phyloP scores from a whole-genome alignment of 257 asterid genomes.

The Solanum dulcamara region DNA sequence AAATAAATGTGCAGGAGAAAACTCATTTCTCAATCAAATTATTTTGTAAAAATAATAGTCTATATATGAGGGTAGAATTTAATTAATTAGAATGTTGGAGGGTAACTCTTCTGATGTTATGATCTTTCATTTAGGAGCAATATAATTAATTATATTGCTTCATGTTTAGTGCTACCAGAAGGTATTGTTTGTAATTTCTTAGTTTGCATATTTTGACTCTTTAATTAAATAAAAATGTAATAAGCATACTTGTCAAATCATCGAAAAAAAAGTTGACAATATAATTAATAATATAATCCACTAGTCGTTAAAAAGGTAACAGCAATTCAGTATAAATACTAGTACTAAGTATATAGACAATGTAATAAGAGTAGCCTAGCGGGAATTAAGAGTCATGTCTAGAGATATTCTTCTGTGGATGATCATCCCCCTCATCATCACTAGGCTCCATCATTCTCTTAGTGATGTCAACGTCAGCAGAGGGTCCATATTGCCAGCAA shows the following conservation, averaged over 20 bases:
- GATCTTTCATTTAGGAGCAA: background rate
- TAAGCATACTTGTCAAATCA: background rate
- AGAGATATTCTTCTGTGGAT: constrained; percentile 1
- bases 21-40: background rate
- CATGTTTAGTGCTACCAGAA: background rate
- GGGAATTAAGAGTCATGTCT: no score
- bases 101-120: background rate
- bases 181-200: background rate
- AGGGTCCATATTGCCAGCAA: constrained; percentile 47
- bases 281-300: no score
- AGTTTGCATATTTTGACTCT: no score
- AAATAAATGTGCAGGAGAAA: background rate
- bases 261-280: no score
- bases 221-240: no score
- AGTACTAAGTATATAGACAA: background rate
- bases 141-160: no score
- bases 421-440: background rate
- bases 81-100: background rate
- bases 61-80: background rate
- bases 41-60: background rate
- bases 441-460: background rate
- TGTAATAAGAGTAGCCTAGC: background rate
- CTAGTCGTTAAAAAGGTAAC: no score
- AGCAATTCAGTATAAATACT: background rate
- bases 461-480: constrained; percentile 6